phyloP scores from a whole-genome alignment of 306 rosid genomes.

The Trifolium dubium region DNA sequence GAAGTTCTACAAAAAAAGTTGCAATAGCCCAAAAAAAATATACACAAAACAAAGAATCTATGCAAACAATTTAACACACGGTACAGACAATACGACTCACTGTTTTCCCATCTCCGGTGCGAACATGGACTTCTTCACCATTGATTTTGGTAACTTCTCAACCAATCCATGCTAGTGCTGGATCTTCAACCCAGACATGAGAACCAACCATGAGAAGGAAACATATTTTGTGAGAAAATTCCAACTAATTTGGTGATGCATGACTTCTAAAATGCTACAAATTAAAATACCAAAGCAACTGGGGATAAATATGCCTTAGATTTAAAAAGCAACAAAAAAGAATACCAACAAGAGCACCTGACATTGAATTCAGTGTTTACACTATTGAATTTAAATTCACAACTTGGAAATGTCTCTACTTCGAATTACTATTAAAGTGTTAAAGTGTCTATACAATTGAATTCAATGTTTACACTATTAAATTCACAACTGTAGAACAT shows the following conservation, averaged over 20 bases:
- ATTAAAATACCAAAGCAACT: constrained; percentile 28
- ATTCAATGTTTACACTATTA: too few species aligned
- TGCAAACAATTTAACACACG: constrained; percentile 28
- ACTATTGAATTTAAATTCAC: too few species aligned
- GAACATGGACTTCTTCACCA: constrained; percentile 80
- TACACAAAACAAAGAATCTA: constrained; percentile 31
- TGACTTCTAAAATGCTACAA: constrained; percentile 36
- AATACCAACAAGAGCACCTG: too few species aligned
- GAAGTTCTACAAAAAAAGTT: constrained; percentile 14
- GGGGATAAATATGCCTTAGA: constrained; percentile 11
- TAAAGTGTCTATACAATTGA: too few species aligned
- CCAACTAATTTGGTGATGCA: constrained; percentile 4
- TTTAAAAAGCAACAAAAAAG: constrained; percentile 21
- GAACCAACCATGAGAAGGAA: constrained; percentile 65
- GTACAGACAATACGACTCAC: constrained; percentile 60
- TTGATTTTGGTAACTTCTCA: constrained; percentile 89
- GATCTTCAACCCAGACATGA: constrained; percentile 99
- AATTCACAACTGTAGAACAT: too few species aligned
- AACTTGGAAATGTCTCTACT: too few species aligned
- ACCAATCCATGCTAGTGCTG: constrained; percentile 84
- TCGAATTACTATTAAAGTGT: too few species aligned
- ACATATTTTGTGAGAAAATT: constrained; percentile 8
- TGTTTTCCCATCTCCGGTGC: constrained; percentile 65
- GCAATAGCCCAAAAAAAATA: constrained; percentile 31
- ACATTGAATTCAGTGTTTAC: too few species aligned